A percentile compares a stretch with the other conserved stretches of the same genome.
These are phyloP conservation scores for Casaregolazyma suthepensis DNA, from an alignment of 1,139 yeast species.

Conservation along the genomic window DNA sequence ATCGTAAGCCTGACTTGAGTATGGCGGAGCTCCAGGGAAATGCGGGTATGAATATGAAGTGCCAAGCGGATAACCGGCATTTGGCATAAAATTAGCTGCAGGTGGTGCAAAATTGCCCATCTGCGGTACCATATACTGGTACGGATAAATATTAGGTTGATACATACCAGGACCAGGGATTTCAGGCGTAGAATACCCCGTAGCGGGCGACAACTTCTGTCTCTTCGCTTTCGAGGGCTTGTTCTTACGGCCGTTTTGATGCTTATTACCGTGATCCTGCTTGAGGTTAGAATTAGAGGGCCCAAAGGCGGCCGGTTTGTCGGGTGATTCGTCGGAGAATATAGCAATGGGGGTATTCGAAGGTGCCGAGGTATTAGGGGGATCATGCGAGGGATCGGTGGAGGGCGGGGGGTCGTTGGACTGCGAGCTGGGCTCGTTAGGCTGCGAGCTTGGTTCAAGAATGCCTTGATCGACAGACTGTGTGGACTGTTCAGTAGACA, in stretches of 20 bases:
- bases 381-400: background rate
- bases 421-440: too few relatives aligned
- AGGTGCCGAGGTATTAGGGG: conserved; percentile 1
- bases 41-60: background rate
- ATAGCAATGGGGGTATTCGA: conserved; percentile 11
- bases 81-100: background rate
- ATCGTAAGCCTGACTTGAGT: background rate
- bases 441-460: too few relatives aligned
- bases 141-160: conserved; percentile 1
- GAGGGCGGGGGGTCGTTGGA: too few relatives aligned
- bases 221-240: background rate
- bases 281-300: background rate
- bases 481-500: background rate
- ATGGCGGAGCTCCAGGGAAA: background rate
- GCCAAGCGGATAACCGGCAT: background rate
- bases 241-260: background rate
- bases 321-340: conserved; percentile 19
- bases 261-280: background rate
- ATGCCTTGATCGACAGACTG: background rate
- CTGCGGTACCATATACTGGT: background rate
- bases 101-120: background rate
- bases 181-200: background rate
- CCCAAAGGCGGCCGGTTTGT: conserved; percentile 12
- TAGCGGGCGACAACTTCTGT: background rate
- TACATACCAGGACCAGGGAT: conserved; percentile 2